Conservation (phyloP, 305 asterid species). For the Petunia hybrid region DNA sequence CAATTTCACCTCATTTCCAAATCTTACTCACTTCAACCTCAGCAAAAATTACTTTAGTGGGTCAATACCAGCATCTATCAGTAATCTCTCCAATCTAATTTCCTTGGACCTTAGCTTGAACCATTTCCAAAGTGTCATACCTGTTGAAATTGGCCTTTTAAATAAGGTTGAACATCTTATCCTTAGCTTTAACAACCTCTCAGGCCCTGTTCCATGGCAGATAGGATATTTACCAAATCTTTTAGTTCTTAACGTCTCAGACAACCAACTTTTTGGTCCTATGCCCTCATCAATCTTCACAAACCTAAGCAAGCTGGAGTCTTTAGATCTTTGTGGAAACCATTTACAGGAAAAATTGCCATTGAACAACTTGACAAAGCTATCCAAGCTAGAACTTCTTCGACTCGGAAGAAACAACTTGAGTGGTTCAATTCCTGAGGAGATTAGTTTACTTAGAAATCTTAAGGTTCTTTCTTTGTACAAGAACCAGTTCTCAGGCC, state of each 20-base stretch:
- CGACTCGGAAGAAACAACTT: conserved; percentile 17
- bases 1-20: conserved; percentile 6
- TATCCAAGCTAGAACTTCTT: neutral
- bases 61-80: neutral
- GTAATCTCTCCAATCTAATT: neutral
- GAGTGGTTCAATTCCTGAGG: neutral
- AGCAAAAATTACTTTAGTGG: neutral
- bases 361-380: neutral
- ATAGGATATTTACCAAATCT: neutral
- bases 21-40: neutral
- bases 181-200: neutral
- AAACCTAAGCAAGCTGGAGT: neutral
- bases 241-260: neutral
- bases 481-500: neutral
- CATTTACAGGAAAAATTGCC: neutral
- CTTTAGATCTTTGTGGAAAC: neutral
- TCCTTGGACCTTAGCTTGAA: neutral
- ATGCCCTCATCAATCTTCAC: neutral
- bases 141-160: neutral
- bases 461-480: neutral
- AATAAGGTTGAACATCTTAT: neutral
- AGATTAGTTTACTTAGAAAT: neutral
- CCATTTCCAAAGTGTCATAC: neutral
- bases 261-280: neutral
- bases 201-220: neutral